Base-by-base conservation (phyloP, 1,284 basidiomycete genomes). In the Macrocystidia cucumis region DNA sequence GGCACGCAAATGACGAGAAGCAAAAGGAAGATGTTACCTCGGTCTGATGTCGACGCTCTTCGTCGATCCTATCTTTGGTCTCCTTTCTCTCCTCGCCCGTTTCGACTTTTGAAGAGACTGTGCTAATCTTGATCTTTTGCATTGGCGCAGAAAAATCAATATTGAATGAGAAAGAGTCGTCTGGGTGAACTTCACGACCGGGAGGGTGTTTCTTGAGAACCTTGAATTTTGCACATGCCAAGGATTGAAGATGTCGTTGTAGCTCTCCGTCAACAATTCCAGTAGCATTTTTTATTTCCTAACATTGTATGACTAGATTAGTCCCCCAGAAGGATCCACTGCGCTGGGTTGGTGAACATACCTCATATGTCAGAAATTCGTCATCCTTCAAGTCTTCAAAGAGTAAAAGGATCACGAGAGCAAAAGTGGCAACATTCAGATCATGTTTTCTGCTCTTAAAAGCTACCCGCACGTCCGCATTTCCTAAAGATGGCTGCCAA, bases 141-240 rank as follows among this genome's bases (percentile, higher is more conserved):
- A 97, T 65, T 0, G 81, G 73, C 16, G 80, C 78, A 0, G 79
- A 73, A 58, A 98, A 99, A 31, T 73, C 70, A 9, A 62, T 52
- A 49, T 98, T 97, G 70, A 98, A 98, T 1, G 83, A 79, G 58
- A 99, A 99, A 0, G 72, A 69, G 54, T 99, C 96, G 9, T 63
- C 65, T 0, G 65, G 49, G 37, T 76, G 63, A 28, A 99, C 71
- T 24, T 98, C 92, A 23, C 91, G 75, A 2, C 89, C 78, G 32
- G 86, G 78, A 1, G 96, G 96, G 44, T 85, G 82, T 55, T 98
- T 98, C 55, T 80, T 88, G 40, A 99, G 60, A 22, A 98, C 72
- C 52, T 95, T 92, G 67, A 76, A 93, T 58, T 96, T 98, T n/a
- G 87, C 92, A 52, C 95, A 98, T 1, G 96, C 93, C 8, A 99